Conservation (phyloP, 495 filamentous ascomycete genomes). For the Aspergillus baeticus region DNA sequence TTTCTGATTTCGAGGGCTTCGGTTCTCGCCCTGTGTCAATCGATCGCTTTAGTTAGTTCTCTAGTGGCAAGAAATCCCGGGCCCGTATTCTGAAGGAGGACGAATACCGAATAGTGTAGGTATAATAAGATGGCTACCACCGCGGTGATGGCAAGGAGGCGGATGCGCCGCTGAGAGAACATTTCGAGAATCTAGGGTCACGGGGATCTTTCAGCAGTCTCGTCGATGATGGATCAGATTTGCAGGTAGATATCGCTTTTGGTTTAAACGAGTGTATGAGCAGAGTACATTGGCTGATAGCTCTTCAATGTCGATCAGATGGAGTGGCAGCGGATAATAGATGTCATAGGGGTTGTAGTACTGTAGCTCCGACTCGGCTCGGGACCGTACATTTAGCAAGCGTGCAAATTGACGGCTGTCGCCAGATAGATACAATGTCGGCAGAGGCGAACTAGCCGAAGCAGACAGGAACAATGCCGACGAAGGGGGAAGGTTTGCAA, state of each 20-base stretch:
- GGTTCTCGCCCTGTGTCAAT: constrained; percentile 38
- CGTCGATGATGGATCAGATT: not conserved
- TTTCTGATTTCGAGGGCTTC: constrained; percentile 44
- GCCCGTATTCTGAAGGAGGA: not conserved
- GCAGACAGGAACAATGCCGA: not conserved
- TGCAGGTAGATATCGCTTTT: not conserved
- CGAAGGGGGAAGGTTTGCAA: not conserved
- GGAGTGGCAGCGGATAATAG: not conserved
- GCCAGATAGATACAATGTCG: not conserved
- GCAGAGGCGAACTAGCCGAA: not conserved
- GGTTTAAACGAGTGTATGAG: constrained; percentile 1
- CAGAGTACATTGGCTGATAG: not conserved
- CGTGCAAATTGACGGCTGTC: not conserved
- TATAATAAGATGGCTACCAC: constrained; percentile 56
- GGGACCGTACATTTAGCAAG: constrained; percentile 19
- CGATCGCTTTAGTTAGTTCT: not conserved
- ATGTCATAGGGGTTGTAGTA: constrained; percentile 17
- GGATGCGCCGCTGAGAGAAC: constrained; percentile 69
- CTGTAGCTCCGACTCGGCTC: constrained; percentile 14
- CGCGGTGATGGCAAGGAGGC: constrained; percentile 55
- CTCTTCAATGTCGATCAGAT: constrained; percentile 5
- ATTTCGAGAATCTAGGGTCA: constrained; percentile 42
- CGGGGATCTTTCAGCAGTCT: not conserved
- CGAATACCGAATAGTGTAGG: constrained; percentile 63
- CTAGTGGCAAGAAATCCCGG: not conserved